Base-by-base conservation (phyloP, 2,329 filamentous ascomycete genomes). In the Exophiala aquamarina region DNA sequence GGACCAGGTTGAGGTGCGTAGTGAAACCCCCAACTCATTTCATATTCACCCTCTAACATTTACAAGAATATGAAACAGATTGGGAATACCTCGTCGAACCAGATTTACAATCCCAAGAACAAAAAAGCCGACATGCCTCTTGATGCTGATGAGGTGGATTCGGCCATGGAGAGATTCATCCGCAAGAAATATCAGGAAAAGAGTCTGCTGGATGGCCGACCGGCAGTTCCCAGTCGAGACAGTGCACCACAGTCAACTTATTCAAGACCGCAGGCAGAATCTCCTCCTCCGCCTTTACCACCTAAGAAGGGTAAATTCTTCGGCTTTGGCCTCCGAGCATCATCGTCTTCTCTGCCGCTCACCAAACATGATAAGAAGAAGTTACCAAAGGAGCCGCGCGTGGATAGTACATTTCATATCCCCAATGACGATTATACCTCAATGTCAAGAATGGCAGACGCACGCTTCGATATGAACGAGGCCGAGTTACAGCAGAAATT, bases 151-250 rank as follows among this genome's bases (percentile, higher is more conserved):
- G 91, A 97, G 71, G 87, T 87, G 39, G 92, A 98, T 65, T 86
- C 88, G 9, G 89, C 87, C 20, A 93, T 98, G 86, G 93, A 98
- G 70, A 82, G 89, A 51, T 97, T 92, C 67, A 95, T 98, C 58
- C 79, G 92, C 51, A 85, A 92, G 63, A 98, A 98, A 69, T 98
- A 98, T 69, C 83, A 91, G 64, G 83, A 84, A 59, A 74, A 77
- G 48, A 70, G 75, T 11, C 75, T 81, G 55, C 71, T 73, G 48
- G 66, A 71, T 57, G 69, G 66, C 34, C 70, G 64, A 57, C 71
- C 64, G 26, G 69, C 70, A 50, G 70, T 69, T 14, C 65, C 70
- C 18, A 39, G 32, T 17, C 54, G 54, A 37, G 55, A 51, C 39
- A 46, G 51, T 8, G 6, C 39, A 75, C 73, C 55, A 70, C 76